Evolutionary conservation across 805 yeast species (phyloP), one percentile per base, ranked within the genome.

Genomic region (Pichia paraexigua): DNA sequence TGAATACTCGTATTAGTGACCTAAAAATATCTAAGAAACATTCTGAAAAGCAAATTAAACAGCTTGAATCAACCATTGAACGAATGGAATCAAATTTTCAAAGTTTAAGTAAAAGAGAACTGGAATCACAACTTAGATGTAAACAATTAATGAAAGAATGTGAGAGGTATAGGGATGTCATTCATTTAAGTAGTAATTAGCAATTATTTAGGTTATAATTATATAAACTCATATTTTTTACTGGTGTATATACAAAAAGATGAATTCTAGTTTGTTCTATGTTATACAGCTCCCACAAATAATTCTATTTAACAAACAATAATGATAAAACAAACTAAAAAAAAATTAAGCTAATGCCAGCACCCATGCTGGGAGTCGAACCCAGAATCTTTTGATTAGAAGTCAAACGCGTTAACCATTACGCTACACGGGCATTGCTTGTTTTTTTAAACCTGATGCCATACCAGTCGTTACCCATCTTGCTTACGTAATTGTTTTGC

Each of bases 381-480:
- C 81, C 78, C 80, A 75, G 75, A 76, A 75, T 76, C 80, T 75
- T 75, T 76, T 76, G 81, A 76, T 76, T 76, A 76, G 80, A 76
- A 76, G 80, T 76, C 80, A 76, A 76, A 76, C 78, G 81, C 80
- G 81, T 75, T 76, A 76, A 76, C 81, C 80, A 76, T 76, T 76
- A 75, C 80, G 81, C 80, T 75, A 76, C 80, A 70, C 77, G 72
- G 77, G 77, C 78, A 51, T 55, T 55, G 54, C 58, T 53, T 47
- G 41, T 5, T 20, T 20, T 15, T 10, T 18, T 37, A 18, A 5
- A 10, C n/a, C n/a, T n/a, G n/a, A n/a, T n/a, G n/a, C n/a, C n/a
- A n/a, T n/a, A n/a, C n/a, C n/a, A n/a, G n/a, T n/a, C n/a, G n/a
- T n/a, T n/a, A n/a, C n/a, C n/a, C n/a, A n/a, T n/a, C n/a, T n/a